phyloP scores from a whole-genome alignment of 768 basidiomycete species.

The Lactarius hengduanensis region DNA sequence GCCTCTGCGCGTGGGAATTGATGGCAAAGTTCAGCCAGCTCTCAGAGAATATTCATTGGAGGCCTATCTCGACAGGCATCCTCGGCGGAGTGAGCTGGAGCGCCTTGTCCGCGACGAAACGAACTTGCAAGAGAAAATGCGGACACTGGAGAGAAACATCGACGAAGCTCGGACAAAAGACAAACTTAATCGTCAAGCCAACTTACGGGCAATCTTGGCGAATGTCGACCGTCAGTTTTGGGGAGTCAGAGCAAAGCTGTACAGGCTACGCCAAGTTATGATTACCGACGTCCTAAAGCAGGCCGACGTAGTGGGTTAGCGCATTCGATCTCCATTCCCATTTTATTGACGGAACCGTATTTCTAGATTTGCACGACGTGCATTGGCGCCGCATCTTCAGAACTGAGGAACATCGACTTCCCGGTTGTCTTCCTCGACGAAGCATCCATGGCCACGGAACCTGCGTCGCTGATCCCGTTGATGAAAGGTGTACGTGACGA shows the following conservation, averaged over 20 bases:
- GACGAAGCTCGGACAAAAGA: neutral
- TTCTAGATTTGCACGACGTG: conserved; percentile 85
- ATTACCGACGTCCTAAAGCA: conserved; percentile 57
- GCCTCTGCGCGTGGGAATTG: conserved; percentile 74
- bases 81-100: conserved; percentile 47
- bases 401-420: conserved; percentile 76
- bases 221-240: conserved; percentile 36
- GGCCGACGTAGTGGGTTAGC: conserved; percentile 69
- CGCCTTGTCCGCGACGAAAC: conserved; percentile 42
- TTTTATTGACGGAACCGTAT: conserved; percentile 15
- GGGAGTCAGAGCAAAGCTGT: conserved; percentile 45
- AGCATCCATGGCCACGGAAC: conserved; percentile 95
- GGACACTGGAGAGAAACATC: conserved; percentile 18
- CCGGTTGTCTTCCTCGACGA: conserved; percentile 94
- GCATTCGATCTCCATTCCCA: conserved; percentile 4
- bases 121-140: conserved; percentile 31
- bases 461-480: conserved; percentile 84
- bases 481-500: conserved; percentile 84
- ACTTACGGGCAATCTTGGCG: conserved; percentile 34
- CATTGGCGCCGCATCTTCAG: conserved; percentile 66
- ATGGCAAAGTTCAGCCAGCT: conserved; percentile 55
- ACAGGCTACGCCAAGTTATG: conserved; percentile 60
- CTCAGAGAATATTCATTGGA: conserved; percentile 62
- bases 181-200: conserved; percentile 32
- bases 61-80: conserved; percentile 60